A percentile compares a stretch with the other conserved stretches of the same genome.
Conservation (phyloP, 2,329 filamentous ascomycete genomes). For the Daldinia eschscholtzii region DNA sequence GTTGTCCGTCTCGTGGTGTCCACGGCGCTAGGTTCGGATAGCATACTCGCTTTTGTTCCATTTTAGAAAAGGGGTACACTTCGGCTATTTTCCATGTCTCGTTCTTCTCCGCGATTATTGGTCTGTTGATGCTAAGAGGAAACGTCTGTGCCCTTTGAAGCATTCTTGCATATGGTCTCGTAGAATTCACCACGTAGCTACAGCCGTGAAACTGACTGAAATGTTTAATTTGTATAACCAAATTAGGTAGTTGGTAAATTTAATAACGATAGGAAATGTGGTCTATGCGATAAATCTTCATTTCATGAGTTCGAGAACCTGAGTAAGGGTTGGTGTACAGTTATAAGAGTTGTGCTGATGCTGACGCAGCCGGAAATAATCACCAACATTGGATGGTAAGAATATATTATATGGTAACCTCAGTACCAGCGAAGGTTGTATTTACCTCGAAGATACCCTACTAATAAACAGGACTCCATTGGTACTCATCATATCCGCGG, state of each 20-base stretch:
- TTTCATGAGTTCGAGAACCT: neutral
- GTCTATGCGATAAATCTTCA: neutral
- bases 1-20: constrained; percentile 26
- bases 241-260: no score
- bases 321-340: neutral
- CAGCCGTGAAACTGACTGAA: neutral
- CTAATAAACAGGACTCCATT: no score
- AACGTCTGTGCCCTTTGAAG: constrained; percentile 32
- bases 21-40: constrained; percentile 29
- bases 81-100: constrained; percentile 27
- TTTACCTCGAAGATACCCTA: no score
- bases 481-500: no score
- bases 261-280: no score
- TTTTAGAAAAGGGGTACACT: constrained; percentile 3
- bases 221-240: neutral
- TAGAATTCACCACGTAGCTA: neutral
- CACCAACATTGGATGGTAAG: neutral
- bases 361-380: constrained; percentile 28
- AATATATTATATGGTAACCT: neutral
- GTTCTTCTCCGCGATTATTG: neutral
- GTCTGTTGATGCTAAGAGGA: constrained; percentile 21
- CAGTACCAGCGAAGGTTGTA: no score
- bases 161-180: constrained; percentile 1
- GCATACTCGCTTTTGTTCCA: constrained; percentile 34
- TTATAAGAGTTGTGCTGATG: constrained; percentile 15